Percentiles rank a stretch among this genome's conserved stretches.
phyloP scores from a whole-genome alignment of 1,284 basidiomycete species.

The Afroboletus lepidellus region DNA sequence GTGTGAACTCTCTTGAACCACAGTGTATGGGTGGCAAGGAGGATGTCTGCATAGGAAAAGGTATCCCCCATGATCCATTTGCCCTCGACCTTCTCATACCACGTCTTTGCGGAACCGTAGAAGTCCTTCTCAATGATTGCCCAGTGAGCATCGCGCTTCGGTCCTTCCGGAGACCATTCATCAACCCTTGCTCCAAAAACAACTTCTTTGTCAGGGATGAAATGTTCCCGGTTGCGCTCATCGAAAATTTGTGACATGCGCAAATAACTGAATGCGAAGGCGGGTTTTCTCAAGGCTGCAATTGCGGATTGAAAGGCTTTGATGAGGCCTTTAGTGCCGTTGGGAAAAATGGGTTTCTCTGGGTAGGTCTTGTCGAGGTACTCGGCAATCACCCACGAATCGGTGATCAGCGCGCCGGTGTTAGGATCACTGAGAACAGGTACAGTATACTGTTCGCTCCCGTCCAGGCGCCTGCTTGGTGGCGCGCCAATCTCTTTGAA shows the following conservation, averaged over 20 bases:
- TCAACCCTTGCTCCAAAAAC: constrained; percentile 4
- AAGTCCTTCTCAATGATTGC: constrained; percentile 10
- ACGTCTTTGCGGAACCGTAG: constrained; percentile 12
- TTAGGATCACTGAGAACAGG: constrained; percentile 36
- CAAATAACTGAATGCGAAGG: constrained; percentile 10
- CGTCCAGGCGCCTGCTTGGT: constrained; percentile 16
- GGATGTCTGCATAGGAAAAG: constrained; percentile 32
- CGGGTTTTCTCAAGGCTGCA: background rate
- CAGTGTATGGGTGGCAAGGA: constrained; percentile 11
- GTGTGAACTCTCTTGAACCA: constrained; percentile 20
- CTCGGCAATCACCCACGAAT: constrained; percentile 39
- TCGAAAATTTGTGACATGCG: constrained; percentile 20
- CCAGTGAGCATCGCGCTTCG: constrained; percentile 28
- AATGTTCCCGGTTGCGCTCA: constrained; percentile 19
- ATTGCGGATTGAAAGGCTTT: constrained; percentile 27
- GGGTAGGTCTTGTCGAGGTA: constrained; percentile 48
- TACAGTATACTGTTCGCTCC: constrained; percentile 27
- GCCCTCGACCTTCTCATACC: constrained; percentile 19
- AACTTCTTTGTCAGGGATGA: constrained; percentile 5
- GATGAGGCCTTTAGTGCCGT: constrained; percentile 33
- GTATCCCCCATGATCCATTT: constrained; percentile 29
- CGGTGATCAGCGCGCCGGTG: constrained; percentile 34
- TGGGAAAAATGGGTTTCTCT: constrained; percentile 39
- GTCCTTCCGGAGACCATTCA: constrained; percentile 25
- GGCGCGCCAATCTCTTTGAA: constrained; percentile 30